A percentile compares a stretch with the other conserved stretches of the same genome.
phyloP scores from a whole-genome alignment of 1,284 basidiomycete genomes.

The Erythrobasidium hasegawianum region DNA sequence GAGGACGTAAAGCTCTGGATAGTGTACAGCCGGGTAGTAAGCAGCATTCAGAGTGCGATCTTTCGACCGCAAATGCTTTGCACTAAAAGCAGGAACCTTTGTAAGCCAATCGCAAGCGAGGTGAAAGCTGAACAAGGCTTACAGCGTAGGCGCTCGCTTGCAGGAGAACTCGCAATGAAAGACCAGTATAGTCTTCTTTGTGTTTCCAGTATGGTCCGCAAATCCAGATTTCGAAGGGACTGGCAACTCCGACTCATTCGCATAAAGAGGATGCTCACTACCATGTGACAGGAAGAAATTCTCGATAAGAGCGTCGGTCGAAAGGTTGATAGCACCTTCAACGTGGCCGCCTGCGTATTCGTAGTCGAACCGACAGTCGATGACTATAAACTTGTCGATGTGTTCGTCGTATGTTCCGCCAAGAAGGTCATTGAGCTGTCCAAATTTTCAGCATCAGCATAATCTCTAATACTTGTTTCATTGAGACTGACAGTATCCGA shows the following conservation, averaged over 20 bases:
- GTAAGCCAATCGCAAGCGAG: slow-evolving; percentile 39
- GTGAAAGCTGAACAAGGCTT: slow-evolving; percentile 47
- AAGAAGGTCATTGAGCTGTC: slow-evolving; percentile 64
- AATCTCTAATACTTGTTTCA: slow-evolving; percentile 5
- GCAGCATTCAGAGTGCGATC: slow-evolving; percentile 84
- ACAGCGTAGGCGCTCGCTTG: slow-evolving; percentile 94
- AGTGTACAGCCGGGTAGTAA: slow-evolving; percentile 87
- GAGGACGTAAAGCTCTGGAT: slow-evolving; percentile 93
- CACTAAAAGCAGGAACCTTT: slow-evolving; percentile 54
- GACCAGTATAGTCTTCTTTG: slow-evolving; percentile 76
- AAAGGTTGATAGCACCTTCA: slow-evolving; percentile 84
- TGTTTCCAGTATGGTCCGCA: slow-evolving; percentile 47
- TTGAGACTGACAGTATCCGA: slow-evolving; percentile 56
- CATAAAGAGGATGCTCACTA: slow-evolving; percentile 34
- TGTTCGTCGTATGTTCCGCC: slow-evolving; percentile 64
- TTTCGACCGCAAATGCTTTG: slow-evolving; percentile 83
- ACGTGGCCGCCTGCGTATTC: slow-evolving; percentile 94
- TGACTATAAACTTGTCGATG: slow-evolving; percentile 68
- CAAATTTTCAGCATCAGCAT: slow-evolving; percentile 46
- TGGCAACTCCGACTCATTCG: slow-evolving; percentile 57
- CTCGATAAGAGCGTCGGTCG: slow-evolving; percentile 75
- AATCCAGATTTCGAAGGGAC: slow-evolving; percentile 77
- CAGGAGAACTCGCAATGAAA: slow-evolving; percentile 98
- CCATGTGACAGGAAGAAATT: slow-evolving; percentile 65
- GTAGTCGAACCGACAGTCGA: slow-evolving; percentile 98